Evolutionary conservation across 202 grass and related monocot species (phyloP).

Genomic region (Brachypodium distachyon): DNA sequence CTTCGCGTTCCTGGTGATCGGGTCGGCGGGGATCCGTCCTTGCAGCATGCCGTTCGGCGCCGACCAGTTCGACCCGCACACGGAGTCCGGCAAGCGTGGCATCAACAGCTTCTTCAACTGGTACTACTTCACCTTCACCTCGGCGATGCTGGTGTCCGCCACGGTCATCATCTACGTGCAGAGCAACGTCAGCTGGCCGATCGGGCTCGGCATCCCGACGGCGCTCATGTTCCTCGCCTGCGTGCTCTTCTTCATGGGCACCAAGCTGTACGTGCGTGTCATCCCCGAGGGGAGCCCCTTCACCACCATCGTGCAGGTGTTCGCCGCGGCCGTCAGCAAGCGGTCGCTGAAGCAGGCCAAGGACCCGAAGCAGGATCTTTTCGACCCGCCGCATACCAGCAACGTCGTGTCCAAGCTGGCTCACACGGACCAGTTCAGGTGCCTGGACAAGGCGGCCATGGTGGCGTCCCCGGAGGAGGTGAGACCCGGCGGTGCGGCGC

Average conservation of each 20-base stretch:
- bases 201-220: slow-evolving; percentile 68
- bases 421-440: slow-evolving; percentile 79
- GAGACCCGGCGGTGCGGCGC: slow-evolving; percentile 7
- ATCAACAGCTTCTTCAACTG: slow-evolving; percentile 99
- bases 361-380: slow-evolving; percentile 71
- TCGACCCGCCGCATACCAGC: slow-evolving; percentile 73
- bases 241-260: slow-evolving; percentile 78
- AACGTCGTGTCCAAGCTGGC: slow-evolving; percentile 51
- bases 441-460: slow-evolving; percentile 86
- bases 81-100: slow-evolving; percentile 69
- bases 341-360: slow-evolving; percentile 53
- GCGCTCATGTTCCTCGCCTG: slow-evolving; percentile 77
- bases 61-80: slow-evolving; percentile 70
- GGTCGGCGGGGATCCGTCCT: slow-evolving; percentile 73
- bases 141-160: slow-evolving; percentile 69
- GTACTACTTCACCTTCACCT: slow-evolving; percentile 96
- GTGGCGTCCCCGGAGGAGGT: slow-evolving; percentile 42
- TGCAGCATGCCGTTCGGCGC: slow-evolving; percentile 95
- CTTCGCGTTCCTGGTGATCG: slow-evolving; percentile 71
- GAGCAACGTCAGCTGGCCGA: slow-evolving; percentile 82
- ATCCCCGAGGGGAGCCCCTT: slow-evolving; percentile 70
- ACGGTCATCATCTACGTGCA: slow-evolving; percentile 98
- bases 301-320: slow-evolving; percentile 77
- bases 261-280: slow-evolving; percentile 54
- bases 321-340: slow-evolving; percentile 45